Base-by-base conservation (phyloP, 306 rosid species). In the Myrica gale region DNA sequence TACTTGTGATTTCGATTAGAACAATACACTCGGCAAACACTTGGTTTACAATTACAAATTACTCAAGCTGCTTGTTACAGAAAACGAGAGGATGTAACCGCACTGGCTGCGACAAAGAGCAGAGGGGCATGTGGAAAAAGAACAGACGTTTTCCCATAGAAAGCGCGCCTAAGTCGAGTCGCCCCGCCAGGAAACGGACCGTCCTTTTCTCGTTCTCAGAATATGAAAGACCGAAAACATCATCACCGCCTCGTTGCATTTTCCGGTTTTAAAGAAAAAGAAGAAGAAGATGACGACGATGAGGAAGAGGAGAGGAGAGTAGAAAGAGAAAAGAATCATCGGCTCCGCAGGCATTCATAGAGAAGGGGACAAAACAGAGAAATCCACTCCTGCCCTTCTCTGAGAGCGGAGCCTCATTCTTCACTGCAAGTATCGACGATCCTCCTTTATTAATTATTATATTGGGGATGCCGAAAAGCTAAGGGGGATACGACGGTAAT, bases 51-150 rank as follows among this genome's bases (percentile, higher is more conserved):
- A 26, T 26, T 26, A 26, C 32, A 26, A 23, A 26, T 26, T 26
- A 26, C 32, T 26, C 32, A 26, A 26, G 32, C 32, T 0, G 32
- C 32, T 26, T 26, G 32, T 26, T 26, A 26, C 32, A 26, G n/a
- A n/a, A 17, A 21, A 11, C 23, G 26, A 60, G 67, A 26, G 67
- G 20, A 52, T n/a, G 57, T 4, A 32, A 11, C n/a, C 43, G 67
- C 67, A 43, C 11, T 60, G 43, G 67, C 67, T 60, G 67, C 67
- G 43, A 60, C 43, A 9, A 60, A 56, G 42, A 60, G 66, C 37
- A 3, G 66, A 32, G 16, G 17, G 1, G 15, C 17, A 16, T 12
- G 15, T 12, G 6, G 42, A 15, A 60, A 60, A 26, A 11, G 42
- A 41, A 13, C 43, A 60, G 15, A 9, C 66, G 11, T 26, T 26